Evolutionary conservation across 1,284 basidiomycete species (phyloP).

Genomic region (Kwoniella shivajii): DNA sequence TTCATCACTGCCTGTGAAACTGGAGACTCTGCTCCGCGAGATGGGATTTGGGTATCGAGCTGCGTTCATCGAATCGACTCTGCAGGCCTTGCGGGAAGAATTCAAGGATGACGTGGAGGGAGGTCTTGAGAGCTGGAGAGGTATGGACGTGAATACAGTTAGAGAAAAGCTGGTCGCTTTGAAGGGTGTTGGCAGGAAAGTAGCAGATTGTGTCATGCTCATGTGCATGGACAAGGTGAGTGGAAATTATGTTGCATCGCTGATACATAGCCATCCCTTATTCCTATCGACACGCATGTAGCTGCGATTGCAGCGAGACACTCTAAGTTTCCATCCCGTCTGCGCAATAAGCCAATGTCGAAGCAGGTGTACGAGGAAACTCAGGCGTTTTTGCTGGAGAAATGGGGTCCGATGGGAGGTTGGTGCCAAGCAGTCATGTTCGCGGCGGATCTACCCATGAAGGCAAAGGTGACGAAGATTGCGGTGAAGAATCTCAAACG

Average conservation of each 20-base stretch:
- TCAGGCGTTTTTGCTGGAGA: constrained; percentile 63
- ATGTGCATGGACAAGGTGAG: constrained; percentile 91
- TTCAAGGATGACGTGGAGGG: constrained; percentile 50
- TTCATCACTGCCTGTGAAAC: constrained; percentile 65
- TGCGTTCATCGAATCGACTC: constrained; percentile 80
- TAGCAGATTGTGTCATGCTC: constrained; percentile 89
- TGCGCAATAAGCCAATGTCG: constrained; percentile 64
- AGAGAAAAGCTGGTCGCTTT: constrained; percentile 75
- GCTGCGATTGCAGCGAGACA: constrained; percentile 81
- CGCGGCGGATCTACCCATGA: constrained; percentile 44
- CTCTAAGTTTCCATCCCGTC: constrained; percentile 65
- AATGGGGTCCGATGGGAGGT: constrained; percentile 85
- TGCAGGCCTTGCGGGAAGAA: constrained; percentile 64
- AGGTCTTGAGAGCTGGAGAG: constrained; percentile 30
- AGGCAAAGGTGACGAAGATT: not conserved
- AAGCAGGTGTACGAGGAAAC: constrained; percentile 77
- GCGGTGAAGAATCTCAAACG: constrained; percentile 7
- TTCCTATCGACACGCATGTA: constrained; percentile 92
- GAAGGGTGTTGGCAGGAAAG: constrained; percentile 92
- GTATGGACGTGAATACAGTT: constrained; percentile 21
- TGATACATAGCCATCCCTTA: constrained; percentile 65
- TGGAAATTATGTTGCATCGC: not conserved
- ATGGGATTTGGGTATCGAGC: constrained; percentile 97
- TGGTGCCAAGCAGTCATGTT: constrained; percentile 84
- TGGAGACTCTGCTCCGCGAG: constrained; percentile 68